These are phyloP conservation scores for Sugiyamaella paludigena DNA, from an alignment of 1,139 yeast genomes.

Conservation along the genomic window DNA sequence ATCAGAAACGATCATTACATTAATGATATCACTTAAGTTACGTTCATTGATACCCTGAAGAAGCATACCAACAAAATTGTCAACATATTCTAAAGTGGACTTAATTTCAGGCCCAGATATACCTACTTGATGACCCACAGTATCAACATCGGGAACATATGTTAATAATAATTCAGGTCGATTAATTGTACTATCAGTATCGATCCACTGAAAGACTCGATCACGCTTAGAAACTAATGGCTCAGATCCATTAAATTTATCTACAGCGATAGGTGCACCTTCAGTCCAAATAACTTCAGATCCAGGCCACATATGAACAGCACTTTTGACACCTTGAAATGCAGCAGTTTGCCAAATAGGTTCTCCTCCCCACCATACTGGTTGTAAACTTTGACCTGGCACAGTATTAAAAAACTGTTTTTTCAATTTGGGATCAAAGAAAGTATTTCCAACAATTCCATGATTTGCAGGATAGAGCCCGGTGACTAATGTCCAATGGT, in stretches of 20 bases:
- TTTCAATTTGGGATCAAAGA: slow-evolving; percentile 58
- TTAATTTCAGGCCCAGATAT: slow-evolving; percentile 57
- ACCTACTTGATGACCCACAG: slow-evolving; percentile 71
- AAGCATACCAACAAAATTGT: slow-evolving; percentile 55
- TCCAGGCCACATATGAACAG: slow-evolving; percentile 98
- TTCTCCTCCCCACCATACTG: slow-evolving; percentile 86
- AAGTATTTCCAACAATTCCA: slow-evolving; percentile 84
- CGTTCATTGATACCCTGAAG: slow-evolving; percentile 50
- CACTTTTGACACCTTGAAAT: slow-evolving; percentile 60
- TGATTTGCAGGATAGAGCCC: slow-evolving; percentile 82
- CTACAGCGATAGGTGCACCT: slow-evolving; percentile 50
- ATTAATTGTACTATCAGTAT: slow-evolving; percentile 41
- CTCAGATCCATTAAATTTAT: slow-evolving; percentile 64
- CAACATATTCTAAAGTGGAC: slow-evolving; percentile 60
- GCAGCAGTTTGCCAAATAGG: slow-evolving; percentile 83
- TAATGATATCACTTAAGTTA: slow-evolving; percentile 62
- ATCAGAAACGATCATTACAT: slow-evolving; percentile 76
- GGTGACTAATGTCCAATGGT: slow-evolving; percentile 88
- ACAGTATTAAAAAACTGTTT: slow-evolving; percentile 65
- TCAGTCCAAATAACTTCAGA: slow-evolving; percentile 61
- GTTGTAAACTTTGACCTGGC: slow-evolving; percentile 54
- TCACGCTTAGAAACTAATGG: slow-evolving; percentile 54
- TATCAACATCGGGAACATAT: slow-evolving; percentile 79
- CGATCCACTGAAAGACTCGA: slow-evolving; percentile 66
- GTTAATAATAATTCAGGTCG: slow-evolving; percentile 79